phyloP scores from a whole-genome alignment of 306 rosid species.

The cucumber (Cucumis sativus) region DNA sequence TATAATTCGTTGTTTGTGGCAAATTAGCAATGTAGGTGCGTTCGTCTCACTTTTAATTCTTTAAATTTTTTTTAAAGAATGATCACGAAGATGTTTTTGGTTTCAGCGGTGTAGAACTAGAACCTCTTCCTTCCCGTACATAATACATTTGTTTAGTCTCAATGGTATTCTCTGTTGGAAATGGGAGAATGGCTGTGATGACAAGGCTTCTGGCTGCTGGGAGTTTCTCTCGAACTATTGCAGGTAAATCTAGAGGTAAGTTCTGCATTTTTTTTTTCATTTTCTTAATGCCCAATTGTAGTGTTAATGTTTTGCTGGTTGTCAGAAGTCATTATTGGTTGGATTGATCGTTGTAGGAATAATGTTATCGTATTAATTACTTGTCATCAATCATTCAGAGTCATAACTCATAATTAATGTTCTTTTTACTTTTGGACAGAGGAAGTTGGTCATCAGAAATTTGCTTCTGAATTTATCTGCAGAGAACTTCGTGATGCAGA shows the following conservation, averaged over 20 bases:
- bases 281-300: background rate
- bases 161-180: slow-evolving; percentile 62
- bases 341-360: background rate
- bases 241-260: slow-evolving; percentile 29
- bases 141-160: background rate
- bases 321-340: background rate
- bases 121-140: background rate
- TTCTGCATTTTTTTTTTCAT: background rate
- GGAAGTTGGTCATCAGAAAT: slow-evolving; percentile 43
- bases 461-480: slow-evolving; percentile 45
- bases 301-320: background rate
- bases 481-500: slow-evolving; percentile 64
- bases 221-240: slow-evolving; percentile 31
- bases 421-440: slow-evolving; percentile 29
- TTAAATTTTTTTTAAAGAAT: background rate
- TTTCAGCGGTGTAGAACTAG: slow-evolving; percentile 1
- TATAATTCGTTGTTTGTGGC: background rate
- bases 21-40: background rate
- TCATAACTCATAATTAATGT: background rate
- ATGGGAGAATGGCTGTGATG: slow-evolving; percentile 78
- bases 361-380: background rate
- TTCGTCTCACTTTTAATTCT: background rate
- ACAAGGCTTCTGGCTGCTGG: slow-evolving; percentile 61
- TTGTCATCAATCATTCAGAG: background rate
- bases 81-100: background rate